These are phyloP conservation scores for Colletotrichum tamarilloi DNA, from an alignment of 2,329 filamentous ascomycete species.

Conservation along the genomic window DNA sequence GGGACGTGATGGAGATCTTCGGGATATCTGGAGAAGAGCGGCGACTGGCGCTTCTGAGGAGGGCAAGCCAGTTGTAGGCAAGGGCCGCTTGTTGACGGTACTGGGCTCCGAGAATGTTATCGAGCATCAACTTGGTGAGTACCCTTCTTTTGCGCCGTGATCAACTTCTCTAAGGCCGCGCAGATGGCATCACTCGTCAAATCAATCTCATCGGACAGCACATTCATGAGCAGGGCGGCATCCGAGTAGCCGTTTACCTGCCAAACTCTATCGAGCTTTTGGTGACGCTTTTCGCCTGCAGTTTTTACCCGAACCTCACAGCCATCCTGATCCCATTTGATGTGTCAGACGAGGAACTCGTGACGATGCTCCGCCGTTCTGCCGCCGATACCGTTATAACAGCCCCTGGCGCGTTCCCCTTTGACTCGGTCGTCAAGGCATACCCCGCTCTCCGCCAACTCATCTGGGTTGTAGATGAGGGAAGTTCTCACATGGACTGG, in stretches of 20 bases:
- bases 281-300: slow-evolving; percentile 83
- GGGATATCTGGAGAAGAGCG: slow-evolving; percentile 88
- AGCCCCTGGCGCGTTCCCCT: slow-evolving; percentile 86
- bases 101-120: slow-evolving; percentile 79
- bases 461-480: slow-evolving; percentile 93
- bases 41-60: slow-evolving; percentile 72
- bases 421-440: slow-evolving; percentile 76
- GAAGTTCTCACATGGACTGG: slow-evolving; percentile 95
- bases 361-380: slow-evolving; percentile 77
- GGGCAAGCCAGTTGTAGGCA: slow-evolving; percentile 67
- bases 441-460: slow-evolving; percentile 80
- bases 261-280: slow-evolving; percentile 94
- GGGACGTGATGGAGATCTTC: slow-evolving; percentile 88
- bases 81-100: slow-evolving; percentile 82
- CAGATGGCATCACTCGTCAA: slow-evolving; percentile 81
- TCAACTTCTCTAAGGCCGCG: slow-evolving; percentile 25
- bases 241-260: slow-evolving; percentile 87
- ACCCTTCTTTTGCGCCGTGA: too few relatives aligned
- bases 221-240: slow-evolving; percentile 76
- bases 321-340: slow-evolving; percentile 89
- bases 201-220: slow-evolving; percentile 89
- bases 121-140: slow-evolving; percentile 74
- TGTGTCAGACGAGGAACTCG: slow-evolving; percentile 74
- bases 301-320: slow-evolving; percentile 84
- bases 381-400: slow-evolving; percentile 86